Evolutionary conservation across 768 basidiomycete genomes (phyloP).

Genomic region (Serpula lacrymans): DNA sequence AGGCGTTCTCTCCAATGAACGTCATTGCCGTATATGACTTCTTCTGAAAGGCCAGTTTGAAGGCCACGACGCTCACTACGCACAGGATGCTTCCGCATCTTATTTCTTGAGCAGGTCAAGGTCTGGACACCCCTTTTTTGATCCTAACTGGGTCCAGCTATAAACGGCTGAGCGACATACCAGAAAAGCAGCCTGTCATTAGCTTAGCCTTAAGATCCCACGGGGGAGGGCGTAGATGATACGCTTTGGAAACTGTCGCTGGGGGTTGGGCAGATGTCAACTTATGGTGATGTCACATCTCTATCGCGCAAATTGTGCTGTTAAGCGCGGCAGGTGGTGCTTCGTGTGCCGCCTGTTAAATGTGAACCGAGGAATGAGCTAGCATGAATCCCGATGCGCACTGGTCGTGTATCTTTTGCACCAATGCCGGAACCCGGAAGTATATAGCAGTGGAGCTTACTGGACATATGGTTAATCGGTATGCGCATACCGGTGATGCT

Average conservation of each 20-base stretch:
- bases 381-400: background rate
- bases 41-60: no score
- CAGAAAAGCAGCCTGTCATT: conserved; percentile 49
- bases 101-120: conserved; percentile 68
- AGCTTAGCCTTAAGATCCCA: conserved; percentile 39
- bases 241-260: conserved; percentile 52
- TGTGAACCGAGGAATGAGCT: no score
- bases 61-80: conserved; percentile 66
- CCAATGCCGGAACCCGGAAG: no score
- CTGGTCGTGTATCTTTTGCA: background rate
- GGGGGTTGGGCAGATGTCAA: conserved; percentile 44
- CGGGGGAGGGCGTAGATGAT: conserved; percentile 28
- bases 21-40: no score
- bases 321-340: no score
- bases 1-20: no score
- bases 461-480: conserved; percentile 8
- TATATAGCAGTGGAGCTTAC: no score
- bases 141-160: conserved; percentile 55
- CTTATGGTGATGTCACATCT: background rate
- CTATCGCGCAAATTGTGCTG: no score
- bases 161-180: conserved; percentile 57
- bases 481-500: conserved; percentile 5
- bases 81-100: conserved; percentile 37
- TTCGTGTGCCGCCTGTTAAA: no score
- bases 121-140: conserved; percentile 69